Evolutionary conservation across 1,139 yeast species (phyloP), one percentile per base, ranked within the genome.

Genomic region (Kurtzmaniella natalensis): DNA sequence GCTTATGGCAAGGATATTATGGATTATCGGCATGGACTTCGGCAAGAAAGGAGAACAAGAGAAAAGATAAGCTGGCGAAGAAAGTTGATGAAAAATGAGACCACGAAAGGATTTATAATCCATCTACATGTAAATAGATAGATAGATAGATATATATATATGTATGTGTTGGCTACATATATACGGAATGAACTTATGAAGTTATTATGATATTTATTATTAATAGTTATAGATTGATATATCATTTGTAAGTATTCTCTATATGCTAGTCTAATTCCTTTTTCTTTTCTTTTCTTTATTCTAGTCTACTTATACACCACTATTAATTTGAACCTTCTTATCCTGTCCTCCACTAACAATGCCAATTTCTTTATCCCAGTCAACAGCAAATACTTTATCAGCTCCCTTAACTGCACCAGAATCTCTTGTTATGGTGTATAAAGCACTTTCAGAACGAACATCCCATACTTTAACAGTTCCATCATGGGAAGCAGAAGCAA

Each of bases 401-500:
- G 68, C 57, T 51, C 47, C 61, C 51, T 39, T 70, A 50, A 43
- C 59, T 37, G 45, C 57, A 14, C 62, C 61, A 22, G 72, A 68
- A 46, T 81, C 79, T 56, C 96, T 76, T 18, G 85, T 75, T 34
- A 89, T 78, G n/a, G 94, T 85, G 57, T 83, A 85, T 63, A 88
- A 68, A n/a, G 94, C 73, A 48, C 81, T 77, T 44, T 81, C 85
- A 2, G 96, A 83, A 51, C 99, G 78, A 9, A 89, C 75, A 58
- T 92, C 99, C 99, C 99, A 92, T 15, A 92, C 83, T 48, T 88
- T 81, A 28, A 84, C 94, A 2, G 95, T 84, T 18, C 97, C 96
- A 58, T 92, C 99, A 55, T 88, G 96, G 10, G 96, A 87, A 13
- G 84, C 95, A 6, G 95, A 84, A 15, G 87, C 78, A 51, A 92